These are phyloP conservation scores for Ramaria sp. DNA, from an alignment of 768 basidiomycete species.

Conservation along the genomic window DNA sequence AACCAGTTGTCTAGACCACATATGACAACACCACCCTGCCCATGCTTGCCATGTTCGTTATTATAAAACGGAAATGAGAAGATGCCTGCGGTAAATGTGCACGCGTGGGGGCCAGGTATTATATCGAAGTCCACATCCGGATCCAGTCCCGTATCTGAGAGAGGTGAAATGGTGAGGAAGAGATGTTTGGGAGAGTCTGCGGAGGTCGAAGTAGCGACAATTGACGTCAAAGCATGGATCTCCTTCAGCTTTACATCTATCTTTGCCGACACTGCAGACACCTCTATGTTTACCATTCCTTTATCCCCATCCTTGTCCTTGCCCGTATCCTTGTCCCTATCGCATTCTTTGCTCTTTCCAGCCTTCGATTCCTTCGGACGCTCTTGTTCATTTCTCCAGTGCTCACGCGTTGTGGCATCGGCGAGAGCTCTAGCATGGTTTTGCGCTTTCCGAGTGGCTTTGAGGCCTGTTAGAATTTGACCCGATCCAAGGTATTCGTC, in stretches of 20 bases:
- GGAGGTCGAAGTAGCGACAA: slow-evolving; percentile 19
- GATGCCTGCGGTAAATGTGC: slow-evolving; percentile 32
- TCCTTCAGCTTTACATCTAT: slow-evolving; percentile 3
- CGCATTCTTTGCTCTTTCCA: slow-evolving; percentile 14
- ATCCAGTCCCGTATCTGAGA: slow-evolving; percentile 14
- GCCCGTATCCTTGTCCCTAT: slow-evolving; percentile 10
- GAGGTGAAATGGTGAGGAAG: slow-evolving; percentile 39
- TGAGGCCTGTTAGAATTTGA: slow-evolving; percentile 39
- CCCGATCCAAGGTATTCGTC: slow-evolving; percentile 28
- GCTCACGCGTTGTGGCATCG: slow-evolving; percentile 15
- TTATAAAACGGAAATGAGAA: slow-evolving; percentile 29
- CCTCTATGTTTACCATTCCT: neutral
- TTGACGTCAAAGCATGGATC: neutral
- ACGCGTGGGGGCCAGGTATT: slow-evolving; percentile 29
- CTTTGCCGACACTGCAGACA: neutral
- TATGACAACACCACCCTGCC: slow-evolving; percentile 24
- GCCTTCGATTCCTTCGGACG: slow-evolving; percentile 12
- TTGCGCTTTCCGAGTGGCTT: slow-evolving; percentile 22
- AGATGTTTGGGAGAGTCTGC: slow-evolving; percentile 31
- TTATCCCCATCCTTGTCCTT: neutral
- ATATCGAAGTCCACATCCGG: slow-evolving; percentile 34
- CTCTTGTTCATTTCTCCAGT: slow-evolving; percentile 16
- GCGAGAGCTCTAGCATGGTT: slow-evolving; percentile 14
- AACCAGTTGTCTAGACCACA: slow-evolving; percentile 44
- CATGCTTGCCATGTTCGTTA: slow-evolving; percentile 14